Evolutionary conservation across 1,284 basidiomycete genomes (phyloP), one percentile per base, ranked within the genome.

Genomic region (Volvariella surrecta): DNA sequence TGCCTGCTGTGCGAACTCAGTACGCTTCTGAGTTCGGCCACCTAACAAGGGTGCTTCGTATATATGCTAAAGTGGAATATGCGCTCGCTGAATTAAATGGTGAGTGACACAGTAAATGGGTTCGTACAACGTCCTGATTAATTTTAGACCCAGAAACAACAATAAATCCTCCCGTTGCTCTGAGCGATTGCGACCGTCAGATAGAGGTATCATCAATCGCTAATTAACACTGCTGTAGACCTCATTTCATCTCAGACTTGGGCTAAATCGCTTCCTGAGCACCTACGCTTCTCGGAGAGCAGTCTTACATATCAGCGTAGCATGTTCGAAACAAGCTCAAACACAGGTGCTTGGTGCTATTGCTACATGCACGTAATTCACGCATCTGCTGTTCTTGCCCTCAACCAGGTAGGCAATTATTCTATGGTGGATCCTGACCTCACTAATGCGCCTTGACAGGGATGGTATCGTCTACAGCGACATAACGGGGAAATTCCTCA

Each of bases 321-420:
- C 7, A 83, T 86, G 73, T 81, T 86, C 53, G 82, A 85, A 54
- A 86, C 83, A 8, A 73, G 74, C 50, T 81, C 81, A 2, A 87
- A 83, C 51, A 74, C 70, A 15, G 79, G 82, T 39, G 82, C 83
- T 8, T 89, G 85, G 86, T 81, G 77, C 52, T 89, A 74, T 60
- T 82, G 74, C 50, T 70, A 71, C 55, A 81, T 86, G 68, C 85
- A 88, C 56, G 67, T 76, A 30, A 62, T 81, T 49, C 73, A 86
- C 51, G 77, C 80, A 31, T 79, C 79, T 44, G 76, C 74, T 50
- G 65, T 71, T 22, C 64, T 87, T 42, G 79, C 74, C n/a, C 56
- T 87, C 22, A 71, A 74, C 50, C 67, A 72, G 56, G 84, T 85
- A 52, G 61, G 73, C 68, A 48, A 30, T 32, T 32, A 42, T 45